phyloP scores from a whole-genome alignment of 2,329 filamentous ascomycete genomes.

The Aspergillus aculeatus region DNA sequence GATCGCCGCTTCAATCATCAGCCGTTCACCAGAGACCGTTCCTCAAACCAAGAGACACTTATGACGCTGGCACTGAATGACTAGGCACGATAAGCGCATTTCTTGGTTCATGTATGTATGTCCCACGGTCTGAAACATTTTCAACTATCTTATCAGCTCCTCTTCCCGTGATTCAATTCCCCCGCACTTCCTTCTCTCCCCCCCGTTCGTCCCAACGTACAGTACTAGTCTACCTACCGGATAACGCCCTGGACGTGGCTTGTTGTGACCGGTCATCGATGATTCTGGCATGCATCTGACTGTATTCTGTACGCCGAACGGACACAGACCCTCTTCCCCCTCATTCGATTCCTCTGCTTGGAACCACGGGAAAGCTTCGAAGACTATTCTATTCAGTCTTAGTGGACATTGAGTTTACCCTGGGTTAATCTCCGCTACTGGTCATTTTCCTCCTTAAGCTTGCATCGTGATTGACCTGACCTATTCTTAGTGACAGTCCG shows the following conservation, averaged over 20 bases:
- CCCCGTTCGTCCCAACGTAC: not conserved
- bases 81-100: not conserved
- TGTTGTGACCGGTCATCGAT: not conserved
- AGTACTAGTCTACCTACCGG: not conserved
- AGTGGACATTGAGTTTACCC: conserved; percentile 3
- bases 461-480: conserved; percentile 15
- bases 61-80: not conserved
- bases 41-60: not conserved
- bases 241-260: not conserved
- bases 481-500: conserved; percentile 17
- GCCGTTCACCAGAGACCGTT: not conserved
- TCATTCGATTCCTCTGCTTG: not conserved
- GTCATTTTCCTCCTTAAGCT: conserved; percentile 11
- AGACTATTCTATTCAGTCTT: conserved; percentile 4
- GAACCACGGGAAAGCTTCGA: conserved; percentile 8
- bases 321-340: conserved; percentile 1
- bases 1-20: not conserved
- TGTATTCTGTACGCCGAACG: not conserved
- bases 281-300: not conserved
- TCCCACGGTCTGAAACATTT: not conserved
- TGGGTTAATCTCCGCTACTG: conserved; percentile 10
- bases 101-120: not conserved
- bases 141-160: conserved; percentile 3
- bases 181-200: not conserved
- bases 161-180: not conserved